Evolutionary conservation across 495 filamentous ascomycete genomes (phyloP), one percentile per base, ranked within the genome.

Genomic region (Penicillium parvum): DNA sequence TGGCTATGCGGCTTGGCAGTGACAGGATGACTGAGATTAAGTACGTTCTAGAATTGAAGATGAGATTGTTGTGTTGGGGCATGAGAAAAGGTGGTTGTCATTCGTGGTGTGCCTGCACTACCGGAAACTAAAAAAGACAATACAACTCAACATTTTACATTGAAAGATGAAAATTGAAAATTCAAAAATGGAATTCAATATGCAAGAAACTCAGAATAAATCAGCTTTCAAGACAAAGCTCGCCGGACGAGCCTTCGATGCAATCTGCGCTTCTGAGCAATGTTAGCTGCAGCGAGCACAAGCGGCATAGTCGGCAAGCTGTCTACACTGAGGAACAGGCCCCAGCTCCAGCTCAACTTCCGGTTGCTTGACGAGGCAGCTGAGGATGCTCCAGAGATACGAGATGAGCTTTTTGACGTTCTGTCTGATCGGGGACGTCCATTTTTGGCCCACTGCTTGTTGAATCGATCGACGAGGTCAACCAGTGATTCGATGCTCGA

Each of bases 31-130:
- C 12, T 14, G 8, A 2, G 16, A 5, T 15, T 14, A 36, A 37
- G 32, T 37, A 29, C 18, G 32, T 45, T 36, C 25, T 27, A 45
- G 42, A 45, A 41, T n/a, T n/a, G n/a, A n/a, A n/a, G n/a, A n/a
- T n/a, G n/a, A n/a, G n/a, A n/a, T n/a, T n/a, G n/a, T n/a, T n/a
- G n/a, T n/a, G n/a, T n/a, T n/a, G n/a, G n/a, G n/a, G n/a, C n/a
- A n/a, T n/a, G n/a, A 30, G 8, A 30, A 27, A 27, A 27, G 5
- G 27, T 29, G 16, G 28, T 7, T 30, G 2, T 5, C 7, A 10
- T 30, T 30, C 28, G 28, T 30, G 28, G 28, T 30, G 28, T 6
- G 28, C 2, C n/a, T 6, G 9, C 28, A 30, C 28, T 6, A 30
- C 5, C 10, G 27, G 5, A 29, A n/a, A 29, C 5, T 29, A 29